Evolutionary conservation across 306 rosid species (phyloP), one percentile per base, ranked within the genome.

Genomic region (Carpinus fangiana): DNA sequence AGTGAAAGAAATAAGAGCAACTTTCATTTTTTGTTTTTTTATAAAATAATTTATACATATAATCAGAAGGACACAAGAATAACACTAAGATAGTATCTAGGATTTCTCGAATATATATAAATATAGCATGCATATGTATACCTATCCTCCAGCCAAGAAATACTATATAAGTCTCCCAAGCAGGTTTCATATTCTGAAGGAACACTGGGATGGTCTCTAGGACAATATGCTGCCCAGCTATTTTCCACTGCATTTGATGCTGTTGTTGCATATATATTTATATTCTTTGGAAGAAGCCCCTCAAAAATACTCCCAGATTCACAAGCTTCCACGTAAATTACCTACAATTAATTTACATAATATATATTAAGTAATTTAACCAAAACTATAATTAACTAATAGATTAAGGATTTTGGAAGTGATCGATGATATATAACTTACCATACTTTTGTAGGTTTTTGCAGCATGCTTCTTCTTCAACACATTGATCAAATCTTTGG

Each of bases 71-170:
- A 1, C 34, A 31, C 34, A 0, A 31, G 34, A 31, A 31, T 0
- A 31, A 31, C 34, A 31, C 34, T 1, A 31, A 31, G 2, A 31
- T 1, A 31, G 2, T 2, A 31, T 2, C 2, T 31, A 31, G 34
- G 2, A 31, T 31, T 31, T 31, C 34, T 31, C 34, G 34, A 31
- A 1, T 31, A 31, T 31, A 31, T 23, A 23, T 23, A 23, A 1
- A 31, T 31, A 31, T 31, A 31, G 2, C 34, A 31, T 31, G 34
- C 34, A 31, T 31, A 31, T 31, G 1, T n/a, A 57, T 81, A 91
- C 98, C 96, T 82, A 48, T 93, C 93, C 79, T 93, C 94, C 90
- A 93, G 28, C 98, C 98, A 93, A 51, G 96, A 66, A 82, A 90
- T 5, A 76, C 97, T 93, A 14, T 80, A 93, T 5, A 73, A 0